phyloP scores from a whole-genome alignment of 2,329 filamentous ascomycete species.

The Mariannaea elegans region DNA sequence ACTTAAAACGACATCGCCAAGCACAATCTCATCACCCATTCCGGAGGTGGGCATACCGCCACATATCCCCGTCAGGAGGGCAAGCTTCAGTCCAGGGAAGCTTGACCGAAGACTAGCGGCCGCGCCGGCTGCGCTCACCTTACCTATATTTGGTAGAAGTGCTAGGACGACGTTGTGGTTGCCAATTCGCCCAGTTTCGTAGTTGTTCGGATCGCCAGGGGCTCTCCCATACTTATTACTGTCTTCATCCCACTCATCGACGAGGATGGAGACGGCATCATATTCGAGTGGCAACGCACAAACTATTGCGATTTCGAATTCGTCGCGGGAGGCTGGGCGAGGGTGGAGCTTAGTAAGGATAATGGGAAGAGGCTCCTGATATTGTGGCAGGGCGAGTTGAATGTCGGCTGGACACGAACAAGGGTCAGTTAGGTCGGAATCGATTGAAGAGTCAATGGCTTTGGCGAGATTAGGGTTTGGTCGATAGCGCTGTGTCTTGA shows the following conservation, averaged over 20 bases:
- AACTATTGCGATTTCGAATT: too few relatives aligned
- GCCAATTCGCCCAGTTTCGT: constrained; percentile 42
- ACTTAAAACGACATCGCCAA: constrained; percentile 48
- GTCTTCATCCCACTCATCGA: background rate
- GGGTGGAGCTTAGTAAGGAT: too few relatives aligned
- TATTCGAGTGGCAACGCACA: too few relatives aligned
- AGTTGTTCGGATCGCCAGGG: constrained; percentile 39
- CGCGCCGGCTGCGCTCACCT: constrained; percentile 35
- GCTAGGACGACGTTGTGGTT: constrained; percentile 41
- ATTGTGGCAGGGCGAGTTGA: too few relatives aligned
- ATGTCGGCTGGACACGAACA: too few relatives aligned
- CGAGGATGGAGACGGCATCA: too few relatives aligned
- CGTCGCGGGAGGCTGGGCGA: too few relatives aligned
- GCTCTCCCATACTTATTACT: background rate
- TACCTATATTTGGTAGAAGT: constrained; percentile 42
- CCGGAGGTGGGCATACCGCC: constrained; percentile 44
- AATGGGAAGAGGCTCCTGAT: too few relatives aligned
- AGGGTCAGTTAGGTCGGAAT: too few relatives aligned
- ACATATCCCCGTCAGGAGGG: constrained; percentile 51
- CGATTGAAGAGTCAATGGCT: too few relatives aligned
- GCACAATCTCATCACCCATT: constrained; percentile 27
- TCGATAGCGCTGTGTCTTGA: too few relatives aligned
- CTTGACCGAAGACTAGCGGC: constrained; percentile 43
- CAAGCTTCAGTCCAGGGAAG: constrained; percentile 45
- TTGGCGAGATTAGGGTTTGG: too few relatives aligned